Conservation (phyloP, 2,329 filamentous ascomycete species). For the Paecilomyces sp. region DNA sequence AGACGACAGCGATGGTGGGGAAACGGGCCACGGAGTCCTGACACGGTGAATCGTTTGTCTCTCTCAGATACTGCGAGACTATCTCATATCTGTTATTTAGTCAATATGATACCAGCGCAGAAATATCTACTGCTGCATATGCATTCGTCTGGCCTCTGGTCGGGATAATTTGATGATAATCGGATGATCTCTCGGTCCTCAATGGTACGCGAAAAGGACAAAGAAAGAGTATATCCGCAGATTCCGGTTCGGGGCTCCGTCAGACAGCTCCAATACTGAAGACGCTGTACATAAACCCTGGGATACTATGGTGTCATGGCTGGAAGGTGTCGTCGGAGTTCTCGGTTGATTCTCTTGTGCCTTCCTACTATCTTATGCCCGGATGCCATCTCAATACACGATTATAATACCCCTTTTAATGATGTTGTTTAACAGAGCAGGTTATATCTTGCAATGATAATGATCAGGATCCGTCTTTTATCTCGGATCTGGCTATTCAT, state of each 20-base stretch:
- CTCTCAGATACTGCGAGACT: neutral
- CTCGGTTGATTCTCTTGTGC: neutral
- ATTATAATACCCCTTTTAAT: neutral
- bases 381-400: neutral
- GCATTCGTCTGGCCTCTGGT: neutral
- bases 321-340: neutral
- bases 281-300: neutral
- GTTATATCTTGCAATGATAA: neutral
- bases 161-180: neutral
- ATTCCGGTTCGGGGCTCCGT: neutral
- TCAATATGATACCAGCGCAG: neutral
- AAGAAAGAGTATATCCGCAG: neutral
- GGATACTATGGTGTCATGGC: neutral
- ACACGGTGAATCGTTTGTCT: conserved; percentile 4
- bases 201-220: neutral
- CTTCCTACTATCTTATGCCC: neutral
- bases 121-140: neutral
- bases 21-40: conserved; percentile 6
- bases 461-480: neutral
- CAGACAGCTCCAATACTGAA: neutral
- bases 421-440: neutral
- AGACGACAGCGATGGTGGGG: conserved; percentile 14
- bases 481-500: neutral
- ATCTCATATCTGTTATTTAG: neutral
- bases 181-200: neutral